Percentiles rank a stretch among this genome's conserved stretches.
phyloP scores from a whole-genome alignment of 345 rosid species.

The Barbarea vulgaris region DNA sequence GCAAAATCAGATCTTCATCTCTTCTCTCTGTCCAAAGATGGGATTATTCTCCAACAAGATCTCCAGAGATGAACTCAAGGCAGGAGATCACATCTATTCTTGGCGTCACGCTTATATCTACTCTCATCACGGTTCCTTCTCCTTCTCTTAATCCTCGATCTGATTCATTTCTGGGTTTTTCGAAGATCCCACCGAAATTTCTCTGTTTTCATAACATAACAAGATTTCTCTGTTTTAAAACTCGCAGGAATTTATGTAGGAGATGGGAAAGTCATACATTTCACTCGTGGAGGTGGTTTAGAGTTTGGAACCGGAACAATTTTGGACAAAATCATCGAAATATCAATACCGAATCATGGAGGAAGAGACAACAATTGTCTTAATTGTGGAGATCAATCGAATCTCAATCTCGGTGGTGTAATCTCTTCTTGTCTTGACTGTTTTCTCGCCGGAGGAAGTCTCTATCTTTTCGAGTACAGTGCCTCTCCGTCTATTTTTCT shows the following conservation, averaged over 20 bases:
- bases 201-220: not conserved
- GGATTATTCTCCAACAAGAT: conserved; percentile 65
- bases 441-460: conserved; percentile 66
- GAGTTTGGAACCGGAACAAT: conserved; percentile 77
- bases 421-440: conserved; percentile 72
- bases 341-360: conserved; percentile 49
- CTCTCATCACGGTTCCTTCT: conserved; percentile 70
- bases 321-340: conserved; percentile 59
- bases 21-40: conserved; percentile 37
- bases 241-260: conserved; percentile 67
- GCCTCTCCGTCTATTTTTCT: conserved; percentile 55
- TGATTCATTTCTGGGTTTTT: not conserved
- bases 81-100: conserved; percentile 86
- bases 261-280: conserved; percentile 74
- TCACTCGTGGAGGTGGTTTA: conserved; percentile 70
- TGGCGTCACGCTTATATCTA: conserved; percentile 74
- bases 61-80: conserved; percentile 50
- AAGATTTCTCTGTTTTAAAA: not conserved
- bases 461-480: conserved; percentile 61
- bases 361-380: conserved; percentile 53
- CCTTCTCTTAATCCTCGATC: not conserved
- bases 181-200: not conserved
- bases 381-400: conserved; percentile 54
- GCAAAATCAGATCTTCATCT: conserved; percentile 19
- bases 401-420: conserved; percentile 52